These are phyloP conservation scores for Puccinia novopanici DNA, from an alignment of 1,284 basidiomycete genomes.

Conservation along the genomic window DNA sequence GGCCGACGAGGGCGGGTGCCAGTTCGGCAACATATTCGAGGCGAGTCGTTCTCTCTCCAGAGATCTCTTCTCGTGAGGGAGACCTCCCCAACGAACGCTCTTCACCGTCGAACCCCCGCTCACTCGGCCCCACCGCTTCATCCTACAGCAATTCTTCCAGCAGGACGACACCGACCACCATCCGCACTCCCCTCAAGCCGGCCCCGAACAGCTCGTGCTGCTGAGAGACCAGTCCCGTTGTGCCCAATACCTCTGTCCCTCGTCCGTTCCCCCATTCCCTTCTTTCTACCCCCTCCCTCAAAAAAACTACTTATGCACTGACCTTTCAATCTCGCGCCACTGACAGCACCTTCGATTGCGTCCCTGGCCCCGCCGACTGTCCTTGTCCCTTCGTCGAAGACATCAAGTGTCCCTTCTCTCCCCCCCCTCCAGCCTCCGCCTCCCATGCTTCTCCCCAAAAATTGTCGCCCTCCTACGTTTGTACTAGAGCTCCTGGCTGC, in stretches of 20 bases:
- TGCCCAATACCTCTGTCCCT: conserved; percentile 40
- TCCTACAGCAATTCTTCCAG: conserved; percentile 38
- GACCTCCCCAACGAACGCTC: no score
- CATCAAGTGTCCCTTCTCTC: conserved; percentile 40
- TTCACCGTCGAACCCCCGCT: no score
- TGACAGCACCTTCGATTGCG: conserved; percentile 37
- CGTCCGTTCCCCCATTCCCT: neutral
- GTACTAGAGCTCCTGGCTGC: conserved; percentile 46
- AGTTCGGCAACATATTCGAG: conserved; percentile 43
- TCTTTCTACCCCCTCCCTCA: neutral
- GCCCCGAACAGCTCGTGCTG: neutral
- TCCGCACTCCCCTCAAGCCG: neutral
- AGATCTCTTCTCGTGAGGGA: no score
- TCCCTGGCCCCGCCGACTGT: conserved; percentile 30
- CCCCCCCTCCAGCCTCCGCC: neutral
- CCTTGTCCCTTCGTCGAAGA: conserved; percentile 43
- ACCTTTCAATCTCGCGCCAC: neutral
- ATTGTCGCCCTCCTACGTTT: conserved; percentile 17
- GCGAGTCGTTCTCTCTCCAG: neutral
- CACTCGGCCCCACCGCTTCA: no score
- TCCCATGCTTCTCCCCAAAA: neutral
- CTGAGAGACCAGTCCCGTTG: conserved; percentile 16
- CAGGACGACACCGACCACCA: conserved; percentile 18
- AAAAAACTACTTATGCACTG: neutral
- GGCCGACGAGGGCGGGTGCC: neutral